Evolutionary conservation across 371 early-diverging fungal species (phyloP).

Genomic region (Rhizopus delemar): DNA sequence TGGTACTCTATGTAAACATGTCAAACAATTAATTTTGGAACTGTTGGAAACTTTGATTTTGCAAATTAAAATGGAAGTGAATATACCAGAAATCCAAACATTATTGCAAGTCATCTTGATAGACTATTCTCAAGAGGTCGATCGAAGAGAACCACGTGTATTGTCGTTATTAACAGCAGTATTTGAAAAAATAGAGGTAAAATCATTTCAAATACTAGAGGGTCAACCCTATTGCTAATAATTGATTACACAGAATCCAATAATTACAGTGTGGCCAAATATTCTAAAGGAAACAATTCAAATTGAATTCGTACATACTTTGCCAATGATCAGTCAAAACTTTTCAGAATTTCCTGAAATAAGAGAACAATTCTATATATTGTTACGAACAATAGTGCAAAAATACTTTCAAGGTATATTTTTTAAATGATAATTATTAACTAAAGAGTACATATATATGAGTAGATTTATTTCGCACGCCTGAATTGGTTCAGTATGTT

Average conservation of each 20-base stretch:
- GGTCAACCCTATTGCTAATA: neutral
- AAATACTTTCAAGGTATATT: slow-evolving; percentile 71
- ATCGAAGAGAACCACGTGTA: slow-evolving; percentile 82
- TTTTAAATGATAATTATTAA: too few relatives aligned
- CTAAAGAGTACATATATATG: too few relatives aligned
- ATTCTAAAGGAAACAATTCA: slow-evolving; percentile 65
- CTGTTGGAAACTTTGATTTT: slow-evolving; percentile 79
- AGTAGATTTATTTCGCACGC: slow-evolving; percentile 69
- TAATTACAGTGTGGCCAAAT: slow-evolving; percentile 11
- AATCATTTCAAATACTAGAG: neutral
- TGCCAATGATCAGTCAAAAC: slow-evolving; percentile 92
- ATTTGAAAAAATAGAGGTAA: slow-evolving; percentile 68
- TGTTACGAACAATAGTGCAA: slow-evolving; percentile 76
- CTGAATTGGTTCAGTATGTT: slow-evolving; percentile 73
- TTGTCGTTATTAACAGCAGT: slow-evolving; percentile 79
- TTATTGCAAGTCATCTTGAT: slow-evolving; percentile 78
- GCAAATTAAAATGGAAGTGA: slow-evolving; percentile 66
- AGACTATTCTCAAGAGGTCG: slow-evolving; percentile 79
- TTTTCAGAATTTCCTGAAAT: slow-evolving; percentile 93
- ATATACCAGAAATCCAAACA: slow-evolving; percentile 54
- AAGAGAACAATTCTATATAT: slow-evolving; percentile 83
- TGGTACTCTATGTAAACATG: neutral
- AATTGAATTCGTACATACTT: slow-evolving; percentile 81
- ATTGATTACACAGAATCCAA: slow-evolving; percentile 2
- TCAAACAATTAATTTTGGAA: slow-evolving; percentile 59